These are phyloP conservation scores for Anthostomella pinea DNA, from an alignment of 2,329 filamentous ascomycete species.

Conservation along the genomic window DNA sequence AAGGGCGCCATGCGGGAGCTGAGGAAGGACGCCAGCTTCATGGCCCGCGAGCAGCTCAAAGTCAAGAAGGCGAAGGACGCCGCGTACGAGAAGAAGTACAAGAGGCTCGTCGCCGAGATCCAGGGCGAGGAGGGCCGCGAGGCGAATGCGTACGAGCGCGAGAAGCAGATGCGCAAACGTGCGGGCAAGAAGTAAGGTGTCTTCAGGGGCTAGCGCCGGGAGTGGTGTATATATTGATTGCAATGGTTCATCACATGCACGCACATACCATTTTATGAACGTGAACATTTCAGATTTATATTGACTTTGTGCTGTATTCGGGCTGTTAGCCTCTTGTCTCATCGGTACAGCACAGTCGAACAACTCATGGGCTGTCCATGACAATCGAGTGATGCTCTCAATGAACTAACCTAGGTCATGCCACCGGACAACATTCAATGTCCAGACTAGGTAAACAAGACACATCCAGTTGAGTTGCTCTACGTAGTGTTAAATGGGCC, in stretches of 20 bases:
- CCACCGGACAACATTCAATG: no score
- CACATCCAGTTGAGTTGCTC: no score
- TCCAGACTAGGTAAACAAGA: no score
- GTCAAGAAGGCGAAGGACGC: conserved; percentile 92
- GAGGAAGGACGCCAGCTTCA: conserved; percentile 91
- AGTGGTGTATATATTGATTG: not conserved
- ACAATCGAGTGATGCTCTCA: no score
- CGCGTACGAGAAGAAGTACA: conserved; percentile 96
- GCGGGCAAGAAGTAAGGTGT: conserved; percentile 45
- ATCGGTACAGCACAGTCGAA: no score
- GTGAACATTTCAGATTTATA: no score
- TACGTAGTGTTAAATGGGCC: no score
- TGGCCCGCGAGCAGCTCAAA: conserved; percentile 83
- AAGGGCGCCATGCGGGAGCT: conserved; percentile 94
- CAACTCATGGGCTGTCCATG: no score
- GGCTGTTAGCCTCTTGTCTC: no score
- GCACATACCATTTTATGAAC: no score
- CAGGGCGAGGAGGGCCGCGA: conserved; percentile 89
- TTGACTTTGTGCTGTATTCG: no score
- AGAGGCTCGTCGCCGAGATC: conserved; percentile 87
- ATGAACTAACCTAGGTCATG: no score
- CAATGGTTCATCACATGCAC: conserved; percentile 8
- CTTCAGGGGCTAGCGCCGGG: not conserved
- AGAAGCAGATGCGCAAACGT: conserved; percentile 72
- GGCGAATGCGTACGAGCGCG: conserved; percentile 83